Conservation (phyloP, 1,139 yeast genomes). For the Arxiozyma heterogenica region DNA sequence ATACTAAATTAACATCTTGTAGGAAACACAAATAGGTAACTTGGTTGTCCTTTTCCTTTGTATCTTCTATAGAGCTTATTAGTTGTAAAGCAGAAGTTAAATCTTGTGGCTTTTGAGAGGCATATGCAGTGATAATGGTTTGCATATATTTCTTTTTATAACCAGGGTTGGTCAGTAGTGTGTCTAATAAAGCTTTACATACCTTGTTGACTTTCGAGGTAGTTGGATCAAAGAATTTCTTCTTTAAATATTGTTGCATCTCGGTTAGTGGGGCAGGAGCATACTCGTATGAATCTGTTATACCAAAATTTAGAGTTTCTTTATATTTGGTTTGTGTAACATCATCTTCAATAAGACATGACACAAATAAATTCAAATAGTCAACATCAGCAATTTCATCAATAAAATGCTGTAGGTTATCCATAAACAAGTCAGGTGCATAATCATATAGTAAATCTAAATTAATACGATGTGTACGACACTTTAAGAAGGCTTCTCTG, state of each 20-base stretch:
- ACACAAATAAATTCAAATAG: slow-evolving; percentile 75
- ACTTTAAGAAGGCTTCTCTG: slow-evolving; percentile 63
- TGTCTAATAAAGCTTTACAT: slow-evolving; percentile 59
- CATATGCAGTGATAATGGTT: slow-evolving; percentile 81
- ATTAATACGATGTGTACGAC: slow-evolving; percentile 88
- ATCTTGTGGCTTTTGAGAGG: slow-evolving; percentile 85
- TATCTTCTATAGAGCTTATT: slow-evolving; percentile 43
- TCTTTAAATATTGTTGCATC: slow-evolving; percentile 32
- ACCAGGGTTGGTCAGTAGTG: slow-evolving; percentile 41
- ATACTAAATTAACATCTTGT: slow-evolving; percentile 78
- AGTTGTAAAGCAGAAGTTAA: slow-evolving; percentile 61
- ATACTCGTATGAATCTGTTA: slow-evolving; percentile 27
- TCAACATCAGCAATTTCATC: slow-evolving; percentile 63
- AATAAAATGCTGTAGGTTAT: slow-evolving; percentile 60
- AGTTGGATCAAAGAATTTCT: slow-evolving; percentile 32
- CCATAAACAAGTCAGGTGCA: slow-evolving; percentile 58
- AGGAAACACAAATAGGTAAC: slow-evolving; percentile 82
- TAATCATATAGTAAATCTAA: slow-evolving; percentile 85
- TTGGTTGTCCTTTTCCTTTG: slow-evolving; percentile 48
- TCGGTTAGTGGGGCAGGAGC: slow-evolving; percentile 32
- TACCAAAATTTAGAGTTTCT: slow-evolving; percentile 45
- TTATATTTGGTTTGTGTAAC: slow-evolving; percentile 74
- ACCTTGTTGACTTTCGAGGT: slow-evolving; percentile 66
- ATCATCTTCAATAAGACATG: slow-evolving; percentile 80
- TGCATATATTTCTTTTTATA: slow-evolving; percentile 57